Conservation (phyloP, 768 basidiomycete species). For the Leccinum ochraceum region DNA sequence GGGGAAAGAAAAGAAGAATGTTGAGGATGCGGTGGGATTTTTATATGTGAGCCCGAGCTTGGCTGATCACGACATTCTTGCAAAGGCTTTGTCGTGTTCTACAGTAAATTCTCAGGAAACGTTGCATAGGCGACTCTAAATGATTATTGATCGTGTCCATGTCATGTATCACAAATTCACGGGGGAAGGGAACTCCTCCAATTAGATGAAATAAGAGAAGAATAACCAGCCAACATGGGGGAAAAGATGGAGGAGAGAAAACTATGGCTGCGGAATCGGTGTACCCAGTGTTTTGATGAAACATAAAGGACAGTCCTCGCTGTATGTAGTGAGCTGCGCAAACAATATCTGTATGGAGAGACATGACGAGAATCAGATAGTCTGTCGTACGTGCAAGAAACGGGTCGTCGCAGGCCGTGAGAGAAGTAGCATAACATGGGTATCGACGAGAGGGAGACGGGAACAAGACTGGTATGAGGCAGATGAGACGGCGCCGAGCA, state of each 20-base stretch:
- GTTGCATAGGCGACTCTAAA: constrained; percentile 8
- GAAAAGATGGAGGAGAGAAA: constrained; percentile 8
- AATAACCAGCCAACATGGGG: constrained; percentile 21
- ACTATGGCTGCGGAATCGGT: constrained; percentile 19
- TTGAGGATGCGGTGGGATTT: neutral
- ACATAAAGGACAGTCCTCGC: constrained; percentile 15
- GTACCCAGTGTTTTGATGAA: constrained; percentile 17
- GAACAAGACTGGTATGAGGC: constrained; percentile 19
- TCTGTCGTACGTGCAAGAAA: constrained; percentile 37
- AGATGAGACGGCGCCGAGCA: constrained; percentile 23
- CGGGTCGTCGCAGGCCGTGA: constrained; percentile 36
- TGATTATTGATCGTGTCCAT: constrained; percentile 19
- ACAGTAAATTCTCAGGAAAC: neutral
- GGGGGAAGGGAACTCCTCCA: constrained; percentile 19
- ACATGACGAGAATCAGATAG: constrained; percentile 35
- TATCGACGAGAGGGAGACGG: constrained; percentile 28
- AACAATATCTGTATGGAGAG: constrained; percentile 23
- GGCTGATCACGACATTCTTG: constrained; percentile 25
- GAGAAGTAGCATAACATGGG: constrained; percentile 37
- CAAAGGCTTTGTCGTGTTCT: neutral
- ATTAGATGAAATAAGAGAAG: constrained; percentile 23
- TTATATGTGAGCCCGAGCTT: neutral
- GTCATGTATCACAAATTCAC: constrained; percentile 25
- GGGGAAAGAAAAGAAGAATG: neutral
- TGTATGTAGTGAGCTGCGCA: constrained; percentile 26